A percentile compares a stretch with the other conserved stretches of the same genome.
Evolutionary conservation across 208 protist species (phyloP).

Genomic region (Wallacemonas sp.): DNA sequence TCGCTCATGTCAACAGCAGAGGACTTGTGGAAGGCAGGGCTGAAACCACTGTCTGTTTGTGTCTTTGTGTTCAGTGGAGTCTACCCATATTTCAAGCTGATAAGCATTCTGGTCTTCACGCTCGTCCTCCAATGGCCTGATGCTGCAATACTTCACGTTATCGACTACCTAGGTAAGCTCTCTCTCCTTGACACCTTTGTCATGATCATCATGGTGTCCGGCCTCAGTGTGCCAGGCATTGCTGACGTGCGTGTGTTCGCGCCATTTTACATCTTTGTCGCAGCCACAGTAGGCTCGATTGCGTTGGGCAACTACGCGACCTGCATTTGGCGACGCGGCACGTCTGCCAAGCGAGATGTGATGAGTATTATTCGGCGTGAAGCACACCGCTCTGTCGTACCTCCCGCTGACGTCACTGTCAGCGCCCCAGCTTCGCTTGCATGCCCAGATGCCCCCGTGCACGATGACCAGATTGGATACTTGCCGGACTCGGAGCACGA

Average conservation of each 20-base stretch:
- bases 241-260: slow-evolving; percentile 38
- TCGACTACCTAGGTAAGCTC: slow-evolving; percentile 93
- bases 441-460: neutral
- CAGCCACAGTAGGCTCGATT: slow-evolving; percentile 53
- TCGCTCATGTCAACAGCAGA: slow-evolving; percentile 72
- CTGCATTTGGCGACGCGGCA: slow-evolving; percentile 46
- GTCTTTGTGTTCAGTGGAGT: slow-evolving; percentile 92
- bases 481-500: neutral
- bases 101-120: slow-evolving; percentile 57
- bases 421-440: too few relatives aligned
- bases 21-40: slow-evolving; percentile 86
- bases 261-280: slow-evolving; percentile 66
- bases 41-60: slow-evolving; percentile 80
- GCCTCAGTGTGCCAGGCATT: slow-evolving; percentile 59
- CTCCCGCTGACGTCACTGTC: neutral
- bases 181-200: slow-evolving; percentile 94
- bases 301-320: slow-evolving; percentile 68
- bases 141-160: slow-evolving; percentile 48
- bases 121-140: slow-evolving; percentile 48
- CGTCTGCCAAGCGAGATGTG: slow-evolving; percentile 15
- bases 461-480: neutral
- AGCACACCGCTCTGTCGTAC: neutral
- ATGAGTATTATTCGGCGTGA: slow-evolving; percentile 6
- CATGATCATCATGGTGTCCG: slow-evolving; percentile 91
- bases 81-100: slow-evolving; percentile 95